Evolutionary conservation across 2,329 filamentous ascomycete genomes (phyloP), one percentile per base, ranked within the genome.

Genomic region (Neofusicoccum sp.): DNA sequence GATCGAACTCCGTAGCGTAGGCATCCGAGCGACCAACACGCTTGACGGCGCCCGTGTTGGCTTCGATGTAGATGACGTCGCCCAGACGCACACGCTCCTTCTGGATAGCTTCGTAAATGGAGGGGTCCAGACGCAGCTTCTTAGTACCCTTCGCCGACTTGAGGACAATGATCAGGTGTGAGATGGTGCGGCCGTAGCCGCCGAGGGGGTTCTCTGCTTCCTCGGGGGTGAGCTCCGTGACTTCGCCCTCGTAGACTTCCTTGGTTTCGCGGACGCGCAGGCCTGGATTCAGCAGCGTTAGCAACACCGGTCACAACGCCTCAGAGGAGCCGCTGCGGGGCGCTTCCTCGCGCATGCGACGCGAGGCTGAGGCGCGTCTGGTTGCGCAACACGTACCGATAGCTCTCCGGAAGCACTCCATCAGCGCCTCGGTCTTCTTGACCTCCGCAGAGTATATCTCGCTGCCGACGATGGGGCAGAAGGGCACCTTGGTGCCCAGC

Each of bases 51-150:
- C 95, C 95, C 11, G 95, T 99, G 79, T 99, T 99, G 66, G 95
- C 93, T 82, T 99, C 95, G 67, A 99, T 98, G 80, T 99, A 99
- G 75, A 99, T 91, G 70, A 99, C 95, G 75, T 99, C 95, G 73
- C 95, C 95, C 45, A 98, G 88, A 2, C 92, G 90, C 43, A 99
- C 95, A 65, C 93, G 86, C 83, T 99, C 95, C 80, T 98, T 98
- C 75, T 98, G 95, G 70, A 99, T 97, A 3, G 95, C 95, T 79
- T 99, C 95, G 81, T 98, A 99, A 77, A 99, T 98, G 78, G 92
- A 96, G 8, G 95, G 95, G 75, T 99, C 95, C 57, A 99, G 83
- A 47, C 95, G 88, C 68, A 99, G 84, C 83, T 98, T 98, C 86
- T 99, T 99, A 71, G 96, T 96, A 24, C 95, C 95, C 79, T 92